phyloP scores from a whole-genome alignment of 2,329 filamentous ascomycete species.

The Fusarium acutatum region DNA sequence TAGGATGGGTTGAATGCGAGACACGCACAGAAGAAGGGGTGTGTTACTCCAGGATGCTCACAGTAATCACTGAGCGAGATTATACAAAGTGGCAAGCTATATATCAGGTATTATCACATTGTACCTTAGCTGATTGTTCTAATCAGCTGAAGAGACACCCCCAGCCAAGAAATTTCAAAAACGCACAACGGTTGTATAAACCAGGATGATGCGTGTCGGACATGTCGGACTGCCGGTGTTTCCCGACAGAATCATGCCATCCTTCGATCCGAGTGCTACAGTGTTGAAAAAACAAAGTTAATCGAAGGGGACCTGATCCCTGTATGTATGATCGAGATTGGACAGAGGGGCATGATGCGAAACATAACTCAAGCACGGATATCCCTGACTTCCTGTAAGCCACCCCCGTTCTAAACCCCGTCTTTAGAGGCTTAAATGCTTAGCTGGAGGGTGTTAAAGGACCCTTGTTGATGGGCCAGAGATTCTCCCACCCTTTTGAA shows the following conservation, averaged over 20 bases:
- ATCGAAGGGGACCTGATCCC: slow-evolving; percentile 15
- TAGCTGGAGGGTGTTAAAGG: not conserved
- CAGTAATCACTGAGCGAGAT: slow-evolving; percentile 14
- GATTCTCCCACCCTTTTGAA: slow-evolving; percentile 19
- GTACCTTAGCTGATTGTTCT: not conserved
- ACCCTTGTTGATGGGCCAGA: slow-evolving; percentile 18
- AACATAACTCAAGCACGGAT: slow-evolving; percentile 29
- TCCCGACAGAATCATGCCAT: slow-evolving; percentile 44
- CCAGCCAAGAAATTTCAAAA: slow-evolving; percentile 8
- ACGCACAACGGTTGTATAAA: slow-evolving; percentile 1
- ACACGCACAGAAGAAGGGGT: slow-evolving; percentile 16
- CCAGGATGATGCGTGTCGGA: slow-evolving; percentile 29
- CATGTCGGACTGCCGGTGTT: slow-evolving; percentile 31
- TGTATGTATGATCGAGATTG: slow-evolving; percentile 15
- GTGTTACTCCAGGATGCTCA: slow-evolving; percentile 19
- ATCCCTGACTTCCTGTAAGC: slow-evolving; percentile 21
- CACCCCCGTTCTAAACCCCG: slow-evolving; percentile 4
- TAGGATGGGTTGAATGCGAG: slow-evolving; percentile 19
- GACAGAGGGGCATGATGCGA: slow-evolving; percentile 19
- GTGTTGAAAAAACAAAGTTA: slow-evolving; percentile 24
- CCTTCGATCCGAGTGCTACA: slow-evolving; percentile 30
- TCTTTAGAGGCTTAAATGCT: not conserved
- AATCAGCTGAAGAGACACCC: not conserved
- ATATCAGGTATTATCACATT: not conserved
- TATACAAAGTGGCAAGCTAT: slow-evolving; percentile 25